Conservation (phyloP, 192 early-diverging fungal species). For the Coemansia sp. region DNA sequence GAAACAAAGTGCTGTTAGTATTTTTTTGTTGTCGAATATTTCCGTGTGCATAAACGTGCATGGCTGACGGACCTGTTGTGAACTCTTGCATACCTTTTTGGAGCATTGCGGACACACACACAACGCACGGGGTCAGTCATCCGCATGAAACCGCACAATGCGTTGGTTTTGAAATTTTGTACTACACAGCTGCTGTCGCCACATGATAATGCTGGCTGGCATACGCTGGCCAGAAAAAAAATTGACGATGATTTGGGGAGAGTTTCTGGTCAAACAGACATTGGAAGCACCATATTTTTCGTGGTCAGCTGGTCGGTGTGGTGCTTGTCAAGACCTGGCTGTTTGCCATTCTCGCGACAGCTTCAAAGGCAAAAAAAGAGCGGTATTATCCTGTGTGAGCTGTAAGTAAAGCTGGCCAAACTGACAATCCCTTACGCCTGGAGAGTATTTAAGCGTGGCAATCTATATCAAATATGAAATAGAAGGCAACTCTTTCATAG, state of each 20-base stretch:
- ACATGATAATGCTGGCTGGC: neutral
- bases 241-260: neutral
- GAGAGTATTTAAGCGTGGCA: neutral
- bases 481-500: too few species aligned
- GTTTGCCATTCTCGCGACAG: neutral
- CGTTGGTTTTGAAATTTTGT: neutral
- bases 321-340: neutral
- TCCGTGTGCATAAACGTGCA: constrained; percentile 11
- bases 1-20: neutral
- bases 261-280: neutral
- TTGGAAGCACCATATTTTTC: neutral
- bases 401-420: neutral
- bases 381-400: neutral
- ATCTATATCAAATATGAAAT: neutral
- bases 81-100: neutral
- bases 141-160: neutral
- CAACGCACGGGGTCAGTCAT: constrained; percentile 6
- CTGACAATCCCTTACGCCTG: neutral
- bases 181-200: neutral
- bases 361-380: neutral
- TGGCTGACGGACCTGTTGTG: neutral
- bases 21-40: neutral
- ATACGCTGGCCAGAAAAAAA: neutral
- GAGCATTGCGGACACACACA: neutral
- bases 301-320: neutral